These are phyloP conservation scores for Phytophthora cajani DNA, from an alignment of 352 stramenopile genomes.

Conservation along the genomic window DNA sequence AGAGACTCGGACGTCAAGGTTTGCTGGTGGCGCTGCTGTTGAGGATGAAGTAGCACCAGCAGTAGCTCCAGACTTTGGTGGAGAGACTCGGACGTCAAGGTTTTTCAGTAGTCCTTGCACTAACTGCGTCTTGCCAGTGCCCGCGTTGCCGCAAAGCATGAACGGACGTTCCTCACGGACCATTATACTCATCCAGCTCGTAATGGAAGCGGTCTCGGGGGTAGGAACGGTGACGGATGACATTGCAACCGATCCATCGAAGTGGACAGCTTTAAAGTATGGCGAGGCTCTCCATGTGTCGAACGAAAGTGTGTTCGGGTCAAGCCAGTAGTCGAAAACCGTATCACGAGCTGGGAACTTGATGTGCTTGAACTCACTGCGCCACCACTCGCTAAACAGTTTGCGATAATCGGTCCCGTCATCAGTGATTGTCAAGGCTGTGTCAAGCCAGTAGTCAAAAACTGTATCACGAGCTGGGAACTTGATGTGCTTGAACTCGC, in stretches of 20 bases:
- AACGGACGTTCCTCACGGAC: slow-evolving; percentile 92
- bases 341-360: slow-evolving; percentile 95
- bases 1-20: slow-evolving; percentile 47
- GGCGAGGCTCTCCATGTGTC: slow-evolving; percentile 94
- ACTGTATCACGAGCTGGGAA: slow-evolving; percentile 94
- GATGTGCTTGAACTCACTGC: slow-evolving; percentile 93
- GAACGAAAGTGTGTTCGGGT: slow-evolving; percentile 89
- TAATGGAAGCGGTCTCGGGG: slow-evolving; percentile 92
- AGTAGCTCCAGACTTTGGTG: slow-evolving; percentile 22
- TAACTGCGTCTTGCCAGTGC: slow-evolving; percentile 95
- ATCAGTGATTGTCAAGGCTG: slow-evolving; percentile 87
- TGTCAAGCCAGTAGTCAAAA: slow-evolving; percentile 98
- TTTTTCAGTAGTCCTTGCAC: slow-evolving; percentile 84
- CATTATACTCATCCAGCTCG: slow-evolving; percentile 95
- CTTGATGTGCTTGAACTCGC: slow-evolving; percentile 95
- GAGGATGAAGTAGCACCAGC: slow-evolving; percentile 25
- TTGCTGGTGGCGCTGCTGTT: slow-evolving; percentile 18
- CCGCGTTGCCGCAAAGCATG: slow-evolving; percentile 93
- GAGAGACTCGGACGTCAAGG: slow-evolving; percentile 47
- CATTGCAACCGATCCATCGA: slow-evolving; percentile 79
- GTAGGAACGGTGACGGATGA: slow-evolving; percentile 93
- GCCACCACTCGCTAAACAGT: slow-evolving; percentile 96
- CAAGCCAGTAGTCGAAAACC: slow-evolving; percentile 97
- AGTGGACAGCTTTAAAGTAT: slow-evolving; percentile 88
- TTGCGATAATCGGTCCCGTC: slow-evolving; percentile 94